Evolutionary conservation across 805 yeast species (phyloP).

Genomic region (Ogataea pini): DNA sequence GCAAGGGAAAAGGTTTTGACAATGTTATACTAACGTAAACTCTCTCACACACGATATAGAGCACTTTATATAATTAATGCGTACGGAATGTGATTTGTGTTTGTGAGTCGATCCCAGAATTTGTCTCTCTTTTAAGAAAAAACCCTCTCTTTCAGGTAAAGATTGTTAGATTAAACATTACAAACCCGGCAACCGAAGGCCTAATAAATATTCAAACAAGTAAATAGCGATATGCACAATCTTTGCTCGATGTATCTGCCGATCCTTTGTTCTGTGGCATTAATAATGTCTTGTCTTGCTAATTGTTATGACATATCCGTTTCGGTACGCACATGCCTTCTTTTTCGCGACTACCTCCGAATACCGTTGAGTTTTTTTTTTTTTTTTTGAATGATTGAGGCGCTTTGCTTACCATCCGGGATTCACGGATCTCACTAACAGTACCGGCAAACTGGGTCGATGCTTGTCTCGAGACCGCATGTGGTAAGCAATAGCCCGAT

Average conservation of each 20-base stretch:
- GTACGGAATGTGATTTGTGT: background rate
- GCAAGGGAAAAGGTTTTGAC: background rate
- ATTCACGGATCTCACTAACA: slow-evolving; percentile 1
- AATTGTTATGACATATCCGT: slow-evolving; percentile 7
- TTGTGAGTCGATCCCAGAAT: background rate
- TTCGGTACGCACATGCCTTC: slow-evolving; percentile 7
- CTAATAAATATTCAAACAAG: background rate
- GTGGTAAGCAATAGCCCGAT: no score
- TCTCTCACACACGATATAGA: background rate
- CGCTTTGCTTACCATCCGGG: slow-evolving; percentile 2
- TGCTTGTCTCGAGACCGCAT: no score
- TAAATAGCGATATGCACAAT: slow-evolving; percentile 5
- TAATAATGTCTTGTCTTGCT: background rate
- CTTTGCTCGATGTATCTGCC: background rate
- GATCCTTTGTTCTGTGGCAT: slow-evolving; percentile 4
- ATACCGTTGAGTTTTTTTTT: background rate
- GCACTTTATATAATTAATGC: background rate
- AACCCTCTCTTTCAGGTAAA: background rate
- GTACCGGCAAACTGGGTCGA: background rate
- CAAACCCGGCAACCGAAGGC: slow-evolving; percentile 6
- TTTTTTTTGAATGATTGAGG: background rate
- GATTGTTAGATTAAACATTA: background rate
- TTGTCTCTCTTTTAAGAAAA: background rate
- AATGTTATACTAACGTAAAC: background rate
- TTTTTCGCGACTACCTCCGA: slow-evolving; percentile 4